A percentile compares a stretch with the other conserved stretches of the same genome.
Evolutionary conservation across 2,329 filamentous ascomycete genomes (phyloP).

Genomic region (Curvularia sp.): DNA sequence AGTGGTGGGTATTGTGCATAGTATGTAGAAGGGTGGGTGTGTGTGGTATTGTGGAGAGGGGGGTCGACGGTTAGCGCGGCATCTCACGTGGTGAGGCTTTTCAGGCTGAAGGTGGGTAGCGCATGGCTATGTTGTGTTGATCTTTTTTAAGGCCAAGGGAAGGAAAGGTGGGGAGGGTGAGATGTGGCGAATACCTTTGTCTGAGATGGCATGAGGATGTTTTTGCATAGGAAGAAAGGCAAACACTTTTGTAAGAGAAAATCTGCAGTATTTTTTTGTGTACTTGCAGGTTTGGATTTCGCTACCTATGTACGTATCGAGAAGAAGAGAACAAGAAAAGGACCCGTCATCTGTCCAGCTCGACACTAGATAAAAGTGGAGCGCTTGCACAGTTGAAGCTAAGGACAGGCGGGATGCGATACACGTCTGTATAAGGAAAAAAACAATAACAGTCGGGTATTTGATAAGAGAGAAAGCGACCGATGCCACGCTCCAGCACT

Average conservation of each 20-base stretch:
- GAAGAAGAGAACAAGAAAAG: slow-evolving; percentile 8
- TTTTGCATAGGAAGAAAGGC: no score
- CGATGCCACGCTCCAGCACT: slow-evolving; percentile 46
- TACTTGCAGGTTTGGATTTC: background rate
- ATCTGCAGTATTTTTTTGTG: background rate
- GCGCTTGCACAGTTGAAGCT: slow-evolving; percentile 39
- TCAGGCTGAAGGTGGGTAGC: no score
- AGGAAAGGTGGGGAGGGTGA: background rate
- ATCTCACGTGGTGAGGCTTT: slow-evolving; percentile 2
- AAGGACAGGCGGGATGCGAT: slow-evolving; percentile 34
- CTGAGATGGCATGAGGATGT: no score
- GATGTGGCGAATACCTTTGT: no score
- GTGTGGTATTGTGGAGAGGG: background rate
- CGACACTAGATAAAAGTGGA: slow-evolving; percentile 33
- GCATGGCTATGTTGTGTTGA: background rate
- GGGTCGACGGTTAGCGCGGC: slow-evolving; percentile 5
- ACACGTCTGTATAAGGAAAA: slow-evolving; percentile 14
- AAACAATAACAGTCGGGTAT: slow-evolving; percentile 21
- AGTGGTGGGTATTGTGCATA: background rate
- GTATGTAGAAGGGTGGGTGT: background rate
- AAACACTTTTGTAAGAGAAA: background rate
- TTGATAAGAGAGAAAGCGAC: slow-evolving; percentile 35
- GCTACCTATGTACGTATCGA: slow-evolving; percentile 7
- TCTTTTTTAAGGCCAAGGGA: background rate
- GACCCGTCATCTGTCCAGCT: slow-evolving; percentile 44